A percentile compares a stretch with the other conserved stretches of the same genome.
phyloP scores from a whole-genome alignment of 129 eudicot species.

The Smallanthus sonchifolius region DNA sequence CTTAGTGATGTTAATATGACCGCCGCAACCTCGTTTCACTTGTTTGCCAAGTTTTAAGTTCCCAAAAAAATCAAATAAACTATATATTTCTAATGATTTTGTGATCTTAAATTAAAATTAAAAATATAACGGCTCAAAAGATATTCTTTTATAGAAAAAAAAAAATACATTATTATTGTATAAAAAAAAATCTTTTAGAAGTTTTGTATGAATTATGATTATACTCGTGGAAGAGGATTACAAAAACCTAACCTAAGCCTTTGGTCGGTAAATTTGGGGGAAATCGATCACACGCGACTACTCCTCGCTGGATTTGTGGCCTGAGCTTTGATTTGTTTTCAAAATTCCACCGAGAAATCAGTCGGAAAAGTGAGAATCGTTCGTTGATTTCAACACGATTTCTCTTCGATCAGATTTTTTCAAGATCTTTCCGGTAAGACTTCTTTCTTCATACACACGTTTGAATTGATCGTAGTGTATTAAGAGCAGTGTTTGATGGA shows the following conservation, averaged over 20 bases:
- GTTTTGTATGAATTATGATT: neutral
- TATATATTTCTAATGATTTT: too few species aligned
- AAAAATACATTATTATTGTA: too few species aligned
- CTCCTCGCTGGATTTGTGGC: conserved; percentile 17
- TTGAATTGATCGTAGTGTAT: neutral
- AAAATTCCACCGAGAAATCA: conserved; percentile 19
- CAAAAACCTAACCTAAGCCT: conserved; percentile 13
- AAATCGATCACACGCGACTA: conserved; percentile 21
- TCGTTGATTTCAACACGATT: conserved; percentile 17
- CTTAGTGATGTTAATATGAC: too few species aligned
- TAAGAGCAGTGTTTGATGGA: conserved; percentile 4
- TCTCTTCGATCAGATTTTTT: conserved; percentile 17
- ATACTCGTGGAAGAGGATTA: neutral
- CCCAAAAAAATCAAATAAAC: too few species aligned
- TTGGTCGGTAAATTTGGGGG: conserved; percentile 29
- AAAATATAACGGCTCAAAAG: too few species aligned
- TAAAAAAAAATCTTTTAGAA: neutral
- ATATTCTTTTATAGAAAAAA: too few species aligned
- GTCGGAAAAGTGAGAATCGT: neutral
- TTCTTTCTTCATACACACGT: neutral
- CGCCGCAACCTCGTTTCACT: too few species aligned
- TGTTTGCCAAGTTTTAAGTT: too few species aligned
- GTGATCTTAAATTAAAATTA: too few species aligned
- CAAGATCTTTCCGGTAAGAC: conserved; percentile 18
- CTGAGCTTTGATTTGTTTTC: neutral